phyloP scores from a whole-genome alignment of 2,329 filamentous ascomycete genomes.

The Nemania sp. region DNA sequence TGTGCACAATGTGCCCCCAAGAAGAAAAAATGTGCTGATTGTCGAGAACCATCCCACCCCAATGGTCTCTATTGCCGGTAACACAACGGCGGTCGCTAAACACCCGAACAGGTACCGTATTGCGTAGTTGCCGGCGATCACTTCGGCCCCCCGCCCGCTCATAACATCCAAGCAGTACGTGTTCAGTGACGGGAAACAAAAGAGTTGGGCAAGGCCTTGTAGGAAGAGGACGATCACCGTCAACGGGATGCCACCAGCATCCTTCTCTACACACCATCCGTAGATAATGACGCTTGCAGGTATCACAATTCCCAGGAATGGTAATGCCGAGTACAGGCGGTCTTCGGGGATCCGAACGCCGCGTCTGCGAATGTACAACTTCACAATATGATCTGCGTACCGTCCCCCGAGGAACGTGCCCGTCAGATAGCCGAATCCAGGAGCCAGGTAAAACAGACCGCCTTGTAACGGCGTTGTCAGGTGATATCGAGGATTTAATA shows the following conservation, averaged over 20 bases:
- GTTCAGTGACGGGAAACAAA: slow-evolving; percentile 75
- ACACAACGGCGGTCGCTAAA: slow-evolving; percentile 68
- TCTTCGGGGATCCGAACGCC: slow-evolving; percentile 70
- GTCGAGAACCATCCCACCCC: slow-evolving; percentile 84
- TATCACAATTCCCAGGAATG: slow-evolving; percentile 63
- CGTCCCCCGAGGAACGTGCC: slow-evolving; percentile 67
- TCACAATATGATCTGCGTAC: slow-evolving; percentile 46
- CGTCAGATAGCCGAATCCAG: slow-evolving; percentile 65
- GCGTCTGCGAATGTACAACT: slow-evolving; percentile 45
- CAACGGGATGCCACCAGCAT: slow-evolving; percentile 56
- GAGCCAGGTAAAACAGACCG: slow-evolving; percentile 71
- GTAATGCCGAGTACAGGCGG: slow-evolving; percentile 62
- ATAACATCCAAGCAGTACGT: slow-evolving; percentile 85
- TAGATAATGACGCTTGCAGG: slow-evolving; percentile 69
- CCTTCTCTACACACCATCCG: slow-evolving; percentile 54
- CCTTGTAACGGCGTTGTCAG: slow-evolving; percentile 64
- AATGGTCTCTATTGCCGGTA: slow-evolving; percentile 73
- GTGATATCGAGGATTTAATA: slow-evolving; percentile 70
- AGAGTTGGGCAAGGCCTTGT: slow-evolving; percentile 73
- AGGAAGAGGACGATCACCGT: slow-evolving; percentile 75
- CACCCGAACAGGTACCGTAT: slow-evolving; percentile 76
- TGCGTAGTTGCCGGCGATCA: slow-evolving; percentile 80
- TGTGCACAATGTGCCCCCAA: slow-evolving; percentile 43
- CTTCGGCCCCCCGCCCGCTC: slow-evolving; percentile 70
- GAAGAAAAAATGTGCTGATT: slow-evolving; percentile 46